These are phyloP conservation scores for Starmerella bacillaris DNA, from an alignment of 805 yeast genomes.

Conservation along the genomic window DNA sequence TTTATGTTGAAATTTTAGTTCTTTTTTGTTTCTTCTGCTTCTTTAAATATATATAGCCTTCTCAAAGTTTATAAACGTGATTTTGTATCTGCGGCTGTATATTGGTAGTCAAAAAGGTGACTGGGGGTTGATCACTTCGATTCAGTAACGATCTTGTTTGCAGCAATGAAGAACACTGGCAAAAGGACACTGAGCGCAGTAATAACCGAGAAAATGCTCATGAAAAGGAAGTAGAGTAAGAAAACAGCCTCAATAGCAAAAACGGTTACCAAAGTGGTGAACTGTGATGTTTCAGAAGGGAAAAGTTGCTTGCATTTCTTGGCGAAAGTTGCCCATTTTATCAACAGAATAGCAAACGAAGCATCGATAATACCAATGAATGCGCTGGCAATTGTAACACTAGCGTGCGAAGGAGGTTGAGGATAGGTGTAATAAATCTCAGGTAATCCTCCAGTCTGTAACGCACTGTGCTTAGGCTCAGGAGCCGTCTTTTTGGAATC, in stretches of 20 bases:
- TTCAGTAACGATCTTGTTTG: no score
- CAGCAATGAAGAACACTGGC: slow-evolving; percentile 29
- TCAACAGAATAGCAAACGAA: slow-evolving; percentile 29
- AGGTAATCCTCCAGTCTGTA: slow-evolving; percentile 20
- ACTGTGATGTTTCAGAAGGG: neutral
- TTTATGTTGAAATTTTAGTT: no score
- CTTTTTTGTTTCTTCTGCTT: no score
- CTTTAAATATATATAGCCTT: no score
- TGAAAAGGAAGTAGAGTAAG: slow-evolving; percentile 37
- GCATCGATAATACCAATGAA: slow-evolving; percentile 32
- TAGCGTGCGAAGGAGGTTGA: slow-evolving; percentile 34
- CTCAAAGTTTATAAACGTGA: no score
- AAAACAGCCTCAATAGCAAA: slow-evolving; percentile 38
- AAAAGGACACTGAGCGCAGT: slow-evolving; percentile 31
- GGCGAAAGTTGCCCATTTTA: slow-evolving; percentile 22
- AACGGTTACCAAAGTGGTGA: slow-evolving; percentile 17
- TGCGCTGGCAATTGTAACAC: slow-evolving; percentile 32
- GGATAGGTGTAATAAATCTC: slow-evolving; percentile 51
- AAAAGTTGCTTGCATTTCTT: neutral
- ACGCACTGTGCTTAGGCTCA: neutral
- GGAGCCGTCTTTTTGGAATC: slow-evolving; percentile 4
- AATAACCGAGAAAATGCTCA: slow-evolving; percentile 43
- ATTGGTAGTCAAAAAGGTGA: no score
- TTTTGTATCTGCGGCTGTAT: no score
- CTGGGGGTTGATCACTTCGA: no score